These are phyloP conservation scores for Penicillium macrosclerotiorum DNA, from an alignment of 495 filamentous ascomycete species.

Conservation along the genomic window DNA sequence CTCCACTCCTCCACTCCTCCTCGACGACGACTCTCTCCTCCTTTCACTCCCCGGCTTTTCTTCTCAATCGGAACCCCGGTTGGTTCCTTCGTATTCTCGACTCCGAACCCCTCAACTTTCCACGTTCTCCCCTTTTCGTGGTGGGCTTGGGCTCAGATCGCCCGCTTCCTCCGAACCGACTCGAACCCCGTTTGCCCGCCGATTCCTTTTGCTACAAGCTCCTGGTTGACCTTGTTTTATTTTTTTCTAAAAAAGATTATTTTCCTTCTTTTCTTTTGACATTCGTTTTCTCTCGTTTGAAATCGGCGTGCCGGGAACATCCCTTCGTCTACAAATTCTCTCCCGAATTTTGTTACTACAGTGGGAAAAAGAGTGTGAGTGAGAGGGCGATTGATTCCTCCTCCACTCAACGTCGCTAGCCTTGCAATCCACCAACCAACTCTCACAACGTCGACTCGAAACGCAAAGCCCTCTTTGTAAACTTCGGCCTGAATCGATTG, in stretches of 20 bases:
- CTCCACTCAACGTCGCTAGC: conserved; percentile 2
- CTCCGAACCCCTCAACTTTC: no score
- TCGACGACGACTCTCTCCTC: neutral
- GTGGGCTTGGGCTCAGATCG: neutral
- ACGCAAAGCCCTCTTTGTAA: neutral
- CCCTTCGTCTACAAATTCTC: conserved; percentile 4
- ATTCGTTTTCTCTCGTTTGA: neutral
- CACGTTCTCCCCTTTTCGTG: conserved; percentile 1
- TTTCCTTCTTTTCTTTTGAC: conserved; percentile 1
- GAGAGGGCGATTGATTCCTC: conserved; percentile 11
- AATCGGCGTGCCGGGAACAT: neutral
- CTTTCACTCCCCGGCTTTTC: neutral
- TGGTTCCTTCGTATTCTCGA: conserved; percentile 17
- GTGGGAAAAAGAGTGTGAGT: no score
- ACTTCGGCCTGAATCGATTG: no score
- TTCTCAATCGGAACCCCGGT: conserved; percentile 23
- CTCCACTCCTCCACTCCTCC: conserved; percentile 9
- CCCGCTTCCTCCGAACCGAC: neutral
- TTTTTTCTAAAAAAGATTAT: conserved; percentile 7
- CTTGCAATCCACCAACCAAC: neutral
- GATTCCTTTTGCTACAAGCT: conserved; percentile 7
- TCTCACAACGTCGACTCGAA: neutral
- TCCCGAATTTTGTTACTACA: conserved; percentile 12
- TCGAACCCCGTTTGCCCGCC: no score
- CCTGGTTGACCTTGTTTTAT: conserved; percentile 23